These are phyloP conservation scores for Syzygium grande DNA, from an alignment of 345 rosid genomes.

Conservation along the genomic window DNA sequence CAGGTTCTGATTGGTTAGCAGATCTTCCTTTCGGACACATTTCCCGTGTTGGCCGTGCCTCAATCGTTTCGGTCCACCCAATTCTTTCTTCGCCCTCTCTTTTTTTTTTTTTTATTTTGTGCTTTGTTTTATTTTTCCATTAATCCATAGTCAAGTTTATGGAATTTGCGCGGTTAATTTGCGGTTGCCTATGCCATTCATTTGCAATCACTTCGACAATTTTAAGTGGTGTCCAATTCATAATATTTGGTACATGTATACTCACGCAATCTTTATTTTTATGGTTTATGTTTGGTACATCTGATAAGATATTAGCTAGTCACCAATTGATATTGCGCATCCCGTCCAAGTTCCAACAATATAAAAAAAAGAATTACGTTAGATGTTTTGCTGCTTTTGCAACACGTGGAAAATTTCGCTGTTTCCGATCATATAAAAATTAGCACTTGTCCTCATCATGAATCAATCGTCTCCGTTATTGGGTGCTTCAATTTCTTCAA, in stretches of 20 bases:
- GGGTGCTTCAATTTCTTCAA: not conserved
- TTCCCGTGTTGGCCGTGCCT: not conserved
- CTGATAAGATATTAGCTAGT: accelerated
- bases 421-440: not conserved
- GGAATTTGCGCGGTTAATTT: not conserved
- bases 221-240: not conserved
- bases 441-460: not conserved
- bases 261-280: not conserved
- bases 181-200: not conserved
- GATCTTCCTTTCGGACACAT: not conserved
- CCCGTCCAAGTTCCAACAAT: accelerated
- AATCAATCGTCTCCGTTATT: not conserved
- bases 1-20: not conserved
- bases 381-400: not conserved
- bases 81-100: too few species aligned
- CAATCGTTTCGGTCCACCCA: not conserved
- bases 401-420: not conserved
- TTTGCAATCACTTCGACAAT: too few species aligned
- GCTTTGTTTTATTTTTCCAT: not conserved
- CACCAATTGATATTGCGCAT: accelerated
- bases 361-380: accelerated
- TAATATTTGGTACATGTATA: not conserved
- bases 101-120: too few species aligned
- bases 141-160: not conserved
- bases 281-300: not conserved